Base-by-base conservation (phyloP, 2,329 filamentous ascomycete genomes). In the Scolecobasidium constrictum region DNA sequence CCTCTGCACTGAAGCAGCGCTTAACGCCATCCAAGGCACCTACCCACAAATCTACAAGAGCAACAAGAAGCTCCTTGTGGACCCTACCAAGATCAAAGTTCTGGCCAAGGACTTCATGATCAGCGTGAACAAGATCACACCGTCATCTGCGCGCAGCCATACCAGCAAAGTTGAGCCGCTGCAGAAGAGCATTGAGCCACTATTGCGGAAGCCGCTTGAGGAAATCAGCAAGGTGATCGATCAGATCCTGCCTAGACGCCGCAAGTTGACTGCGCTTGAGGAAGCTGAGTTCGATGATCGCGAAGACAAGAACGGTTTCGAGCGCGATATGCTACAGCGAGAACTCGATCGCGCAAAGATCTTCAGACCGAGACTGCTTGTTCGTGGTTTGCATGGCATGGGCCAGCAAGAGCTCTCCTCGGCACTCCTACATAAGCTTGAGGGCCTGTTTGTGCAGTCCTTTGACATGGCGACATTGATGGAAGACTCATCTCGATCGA, bases 11-110 rank as follows among this genome's bases (percentile, higher is more conserved):
- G 92, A 98, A 67, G 90, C 92, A 26, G 86, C 92, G 3, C 69
- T 98, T 46, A 98, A 98, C 59, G 83, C 92, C 2, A 92, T 98
- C 18, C 92, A 98, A 62, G 76, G 92, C 53, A 90, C 85, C 3
- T 98, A 93, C 56, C 92, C 92, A 13, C 92, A 98, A 56, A 95
- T 98, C 48, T 98, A 98, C 66, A 77, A 78, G 18, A 90, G 88
- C 0, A 81, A 84, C 50, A 80, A 93, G 58, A 95, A 95, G 64
- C 76, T 96, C 22, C 66, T 93, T 35, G 92, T 98, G 45, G 81
- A 95, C 52, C 81, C 88, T 0, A 75, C 76, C 47, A 85, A 80
- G 53, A 94, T 98, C 55, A 78, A 78, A 45, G 79, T 98, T 28
- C 81, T 85, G 35, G 86, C 92, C 4, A 92, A 92, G 44, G 92